Conservation (phyloP, 768 basidiomycete genomes). For the Psilocybe subaeruginosa region DNA sequence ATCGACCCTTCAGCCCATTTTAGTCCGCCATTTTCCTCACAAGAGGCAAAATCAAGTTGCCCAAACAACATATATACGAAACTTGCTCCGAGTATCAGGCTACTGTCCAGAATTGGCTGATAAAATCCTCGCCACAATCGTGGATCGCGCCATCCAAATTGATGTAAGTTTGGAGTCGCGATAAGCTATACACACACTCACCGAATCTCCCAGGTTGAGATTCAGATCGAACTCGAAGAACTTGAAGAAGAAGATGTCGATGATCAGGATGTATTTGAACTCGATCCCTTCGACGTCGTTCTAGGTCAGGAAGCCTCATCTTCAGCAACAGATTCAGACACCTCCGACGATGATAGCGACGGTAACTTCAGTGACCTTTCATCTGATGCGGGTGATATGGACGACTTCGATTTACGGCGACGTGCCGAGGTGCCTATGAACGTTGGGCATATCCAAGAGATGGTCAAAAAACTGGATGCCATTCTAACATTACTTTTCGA, state of each 20-base stretch:
- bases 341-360: conserved; percentile 52
- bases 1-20: conserved; percentile 81
- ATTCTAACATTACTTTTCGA: conserved; percentile 86
- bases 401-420: conserved; percentile 33
- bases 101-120: conserved; percentile 91
- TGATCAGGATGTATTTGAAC: conserved; percentile 66
- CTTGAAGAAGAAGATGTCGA: conserved; percentile 69
- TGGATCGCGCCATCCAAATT: conserved; percentile 95
- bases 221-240: conserved; percentile 94
- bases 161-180: conserved; percentile 62
- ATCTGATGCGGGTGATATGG: conserved; percentile 62
- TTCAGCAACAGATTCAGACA: conserved; percentile 41
- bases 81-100: conserved; percentile 76
- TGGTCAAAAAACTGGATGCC: conserved; percentile 91
- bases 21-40: conserved; percentile 88
- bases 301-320: conserved; percentile 68
- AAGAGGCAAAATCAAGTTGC: conserved; percentile 82
- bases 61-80: conserved; percentile 91
- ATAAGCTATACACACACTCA: neutral
- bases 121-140: conserved; percentile 80
- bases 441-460: conserved; percentile 73
- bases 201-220: conserved; percentile 71
- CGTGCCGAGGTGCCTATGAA: conserved; percentile 53
- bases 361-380: conserved; percentile 75
- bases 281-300: conserved; percentile 87